Evolutionary conservation across 2,329 filamentous ascomycete species (phyloP).

Genomic region (Fusarium brevicatenulatum): DNA sequence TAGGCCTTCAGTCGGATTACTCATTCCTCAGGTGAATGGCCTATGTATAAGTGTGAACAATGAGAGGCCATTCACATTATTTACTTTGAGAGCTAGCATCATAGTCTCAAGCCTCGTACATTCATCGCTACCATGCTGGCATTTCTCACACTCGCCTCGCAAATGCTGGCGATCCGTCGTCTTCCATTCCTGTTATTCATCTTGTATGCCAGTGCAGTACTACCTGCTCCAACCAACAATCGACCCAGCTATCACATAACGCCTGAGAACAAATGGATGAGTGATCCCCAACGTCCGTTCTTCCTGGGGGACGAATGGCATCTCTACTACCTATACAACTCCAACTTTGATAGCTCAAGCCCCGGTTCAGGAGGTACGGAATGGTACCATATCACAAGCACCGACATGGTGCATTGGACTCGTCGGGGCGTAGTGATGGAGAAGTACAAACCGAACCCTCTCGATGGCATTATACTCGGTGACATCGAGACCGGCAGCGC

Average conservation of each 20-base stretch:
- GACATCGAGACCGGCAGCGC: neutral
- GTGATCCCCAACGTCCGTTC: neutral
- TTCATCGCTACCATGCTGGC: neutral
- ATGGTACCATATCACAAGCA: neutral
- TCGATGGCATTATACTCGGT: neutral
- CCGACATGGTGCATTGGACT: neutral
- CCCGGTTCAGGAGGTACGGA: neutral
- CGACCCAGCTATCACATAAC: neutral
- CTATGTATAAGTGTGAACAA: neutral
- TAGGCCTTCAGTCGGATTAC: too few species aligned
- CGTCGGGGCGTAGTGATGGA: neutral
- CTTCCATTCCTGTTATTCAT: neutral
- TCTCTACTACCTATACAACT: conserved; percentile 2
- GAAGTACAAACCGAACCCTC: neutral
- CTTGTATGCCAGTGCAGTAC: neutral
- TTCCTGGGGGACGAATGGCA: neutral
- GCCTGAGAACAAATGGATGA: conserved; percentile 1
- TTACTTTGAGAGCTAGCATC: neutral
- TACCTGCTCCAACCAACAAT: neutral
- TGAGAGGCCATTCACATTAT: fast-evolving
- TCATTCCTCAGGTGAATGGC: fast-evolving
- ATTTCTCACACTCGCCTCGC: neutral
- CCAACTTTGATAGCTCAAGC: neutral
- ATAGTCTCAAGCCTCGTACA: neutral
- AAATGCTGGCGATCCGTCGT: too few species aligned